These are phyloP conservation scores for Gnomoniopsis smithogilvyi DNA, from an alignment of 2,329 filamentous ascomycete genomes.

Conservation along the genomic window DNA sequence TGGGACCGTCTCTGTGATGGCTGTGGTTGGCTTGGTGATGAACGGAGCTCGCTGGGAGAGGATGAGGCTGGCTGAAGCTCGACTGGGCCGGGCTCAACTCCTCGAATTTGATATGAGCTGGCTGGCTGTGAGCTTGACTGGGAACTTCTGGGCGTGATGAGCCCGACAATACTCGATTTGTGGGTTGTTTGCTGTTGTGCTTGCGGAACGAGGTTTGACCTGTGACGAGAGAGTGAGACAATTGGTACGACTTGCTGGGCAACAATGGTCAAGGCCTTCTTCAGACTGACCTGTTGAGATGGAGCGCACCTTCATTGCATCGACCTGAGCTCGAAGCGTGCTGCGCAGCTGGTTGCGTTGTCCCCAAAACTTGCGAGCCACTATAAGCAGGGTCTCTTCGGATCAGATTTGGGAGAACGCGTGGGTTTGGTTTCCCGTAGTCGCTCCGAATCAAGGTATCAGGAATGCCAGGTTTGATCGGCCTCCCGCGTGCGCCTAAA, in stretches of 20 bases:
- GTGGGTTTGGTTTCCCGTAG: neutral
- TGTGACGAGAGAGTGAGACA: neutral
- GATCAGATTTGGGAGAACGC: no score
- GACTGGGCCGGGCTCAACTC: neutral
- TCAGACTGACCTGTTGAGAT: neutral
- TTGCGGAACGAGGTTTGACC: neutral
- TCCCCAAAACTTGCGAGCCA: neutral
- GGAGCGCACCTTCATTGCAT: neutral
- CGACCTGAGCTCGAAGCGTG: neutral
- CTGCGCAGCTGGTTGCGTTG: neutral
- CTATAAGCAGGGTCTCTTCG: neutral
- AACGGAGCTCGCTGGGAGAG: no score
- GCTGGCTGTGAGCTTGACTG: neutral
- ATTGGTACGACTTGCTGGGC: neutral
- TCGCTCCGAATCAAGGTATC: neutral
- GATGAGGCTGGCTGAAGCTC: neutral
- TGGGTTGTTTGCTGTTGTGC: no score
- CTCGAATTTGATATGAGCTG: neutral
- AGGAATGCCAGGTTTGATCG: neutral
- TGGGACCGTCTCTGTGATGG: neutral
- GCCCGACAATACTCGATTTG: neutral
- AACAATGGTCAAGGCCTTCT: neutral
- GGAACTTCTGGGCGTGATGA: neutral
- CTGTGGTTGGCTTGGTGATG: neutral
- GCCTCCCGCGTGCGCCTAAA: neutral